Evolutionary conservation across 2,329 filamentous ascomycete species (phyloP).

Genomic region (Diaporthe citriasiana): DNA sequence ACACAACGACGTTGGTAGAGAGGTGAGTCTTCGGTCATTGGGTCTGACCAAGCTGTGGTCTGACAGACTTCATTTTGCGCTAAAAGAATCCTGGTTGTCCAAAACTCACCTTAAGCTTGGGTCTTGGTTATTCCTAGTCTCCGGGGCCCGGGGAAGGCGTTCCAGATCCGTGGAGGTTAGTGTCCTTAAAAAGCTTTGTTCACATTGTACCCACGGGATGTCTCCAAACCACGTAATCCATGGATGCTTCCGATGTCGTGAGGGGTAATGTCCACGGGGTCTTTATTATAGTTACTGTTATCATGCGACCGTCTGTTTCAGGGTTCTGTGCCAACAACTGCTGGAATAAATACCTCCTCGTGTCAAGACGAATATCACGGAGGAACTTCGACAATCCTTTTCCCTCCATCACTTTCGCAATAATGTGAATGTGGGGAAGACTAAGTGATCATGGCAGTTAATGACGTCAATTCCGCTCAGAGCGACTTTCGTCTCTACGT

Average conservation of each 20-base stretch:
- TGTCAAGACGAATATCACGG: neutral
- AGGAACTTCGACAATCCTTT: neutral
- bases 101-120: neutral
- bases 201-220: neutral
- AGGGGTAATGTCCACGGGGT: neutral
- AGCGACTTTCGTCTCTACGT: neutral
- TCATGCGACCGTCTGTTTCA: neutral
- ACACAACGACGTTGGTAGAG: no score
- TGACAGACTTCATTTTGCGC: no score
- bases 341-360: neutral
- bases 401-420: neutral
- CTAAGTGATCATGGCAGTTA: neutral
- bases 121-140: neutral
- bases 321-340: neutral
- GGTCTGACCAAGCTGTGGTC: neutral
- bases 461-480: neutral
- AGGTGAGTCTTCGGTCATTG: no score
- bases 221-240: neutral
- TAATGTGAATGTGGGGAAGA: neutral
- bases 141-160: conserved; percentile 2
- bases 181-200: neutral
- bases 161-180: neutral
- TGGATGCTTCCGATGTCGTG: neutral
- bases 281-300: no score
- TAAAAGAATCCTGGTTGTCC: neutral